Percentiles rank a stretch among this genome's conserved stretches.
Evolutionary conservation across 768 basidiomycete species (phyloP).

Genomic region (Calocybe indica): DNA sequence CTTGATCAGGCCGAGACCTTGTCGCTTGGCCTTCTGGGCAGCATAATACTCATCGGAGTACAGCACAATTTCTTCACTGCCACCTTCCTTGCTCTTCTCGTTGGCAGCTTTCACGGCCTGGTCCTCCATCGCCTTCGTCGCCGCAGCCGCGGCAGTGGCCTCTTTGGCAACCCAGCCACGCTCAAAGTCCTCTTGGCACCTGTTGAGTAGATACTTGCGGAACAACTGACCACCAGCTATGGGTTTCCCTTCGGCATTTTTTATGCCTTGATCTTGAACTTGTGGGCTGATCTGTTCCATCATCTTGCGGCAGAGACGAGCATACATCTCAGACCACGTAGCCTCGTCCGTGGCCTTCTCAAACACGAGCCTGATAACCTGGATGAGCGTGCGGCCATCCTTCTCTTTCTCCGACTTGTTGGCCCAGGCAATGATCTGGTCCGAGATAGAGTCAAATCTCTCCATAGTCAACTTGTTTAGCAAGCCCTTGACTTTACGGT

Average conservation of each 20-base stretch:
- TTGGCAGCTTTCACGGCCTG: constrained; percentile 68
- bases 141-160: constrained; percentile 80
- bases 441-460: constrained; percentile 92
- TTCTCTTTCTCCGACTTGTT: constrained; percentile 91
- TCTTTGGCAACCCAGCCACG: constrained; percentile 91
- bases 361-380: constrained; percentile 93
- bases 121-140: constrained; percentile 80
- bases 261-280: constrained; percentile 86
- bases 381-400: constrained; percentile 90
- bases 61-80: constrained; percentile 63
- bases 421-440: constrained; percentile 93
- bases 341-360: constrained; percentile 98
- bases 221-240: constrained; percentile 91
- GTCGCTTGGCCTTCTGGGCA: constrained; percentile 95
- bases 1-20: constrained; percentile 93
- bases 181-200: constrained; percentile 98
- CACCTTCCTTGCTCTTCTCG: constrained; percentile 41
- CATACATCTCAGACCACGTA: constrained; percentile 96
- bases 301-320: constrained; percentile 90
- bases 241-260: constrained; percentile 76
- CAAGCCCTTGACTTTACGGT: constrained; percentile 86
- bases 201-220: constrained; percentile 93
- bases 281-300: constrained; percentile 88
- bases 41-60: constrained; percentile 96
- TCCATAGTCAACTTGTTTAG: constrained; percentile 98